Conservation (phyloP, 73 alveolate genomes). For the Durusdinium trenchii region DNA sequence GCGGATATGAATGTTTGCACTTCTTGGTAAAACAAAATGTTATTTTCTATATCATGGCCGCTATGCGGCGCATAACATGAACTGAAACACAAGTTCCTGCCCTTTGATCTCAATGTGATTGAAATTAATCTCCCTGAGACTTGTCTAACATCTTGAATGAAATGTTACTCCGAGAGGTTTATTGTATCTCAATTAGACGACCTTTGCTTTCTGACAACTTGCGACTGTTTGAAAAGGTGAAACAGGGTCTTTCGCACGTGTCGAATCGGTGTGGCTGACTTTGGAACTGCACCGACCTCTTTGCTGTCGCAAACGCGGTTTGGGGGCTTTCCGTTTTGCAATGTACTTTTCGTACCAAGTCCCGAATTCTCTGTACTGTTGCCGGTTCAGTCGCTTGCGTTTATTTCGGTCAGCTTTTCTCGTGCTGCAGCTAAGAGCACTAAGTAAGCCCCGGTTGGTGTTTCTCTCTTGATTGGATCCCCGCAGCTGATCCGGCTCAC, state of each 20-base stretch:
- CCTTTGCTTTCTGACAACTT: background rate
- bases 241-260: slow-evolving; percentile 35
- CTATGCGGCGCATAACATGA: slow-evolving; percentile 28
- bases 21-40: background rate
- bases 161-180: background rate
- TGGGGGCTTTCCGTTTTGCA: background rate
- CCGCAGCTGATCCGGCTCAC: no score
- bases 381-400: background rate
- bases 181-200: background rate
- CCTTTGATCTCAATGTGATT: background rate
- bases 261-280: background rate
- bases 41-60: background rate
- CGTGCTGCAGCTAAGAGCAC: background rate
- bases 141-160: slow-evolving; percentile 4
- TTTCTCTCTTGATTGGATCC: background rate
- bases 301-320: background rate
- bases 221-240: background rate
- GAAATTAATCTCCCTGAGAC: slow-evolving; percentile 10
- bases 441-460: background rate
- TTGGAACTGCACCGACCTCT: no score
- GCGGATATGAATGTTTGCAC: background rate
- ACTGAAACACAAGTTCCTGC: background rate
- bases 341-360: background rate
- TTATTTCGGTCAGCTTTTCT: background rate
- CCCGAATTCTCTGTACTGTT: background rate